Evolutionary conservation across 1,284 basidiomycete genomes (phyloP).

Genomic region (Agroathelia rolfsii): DNA sequence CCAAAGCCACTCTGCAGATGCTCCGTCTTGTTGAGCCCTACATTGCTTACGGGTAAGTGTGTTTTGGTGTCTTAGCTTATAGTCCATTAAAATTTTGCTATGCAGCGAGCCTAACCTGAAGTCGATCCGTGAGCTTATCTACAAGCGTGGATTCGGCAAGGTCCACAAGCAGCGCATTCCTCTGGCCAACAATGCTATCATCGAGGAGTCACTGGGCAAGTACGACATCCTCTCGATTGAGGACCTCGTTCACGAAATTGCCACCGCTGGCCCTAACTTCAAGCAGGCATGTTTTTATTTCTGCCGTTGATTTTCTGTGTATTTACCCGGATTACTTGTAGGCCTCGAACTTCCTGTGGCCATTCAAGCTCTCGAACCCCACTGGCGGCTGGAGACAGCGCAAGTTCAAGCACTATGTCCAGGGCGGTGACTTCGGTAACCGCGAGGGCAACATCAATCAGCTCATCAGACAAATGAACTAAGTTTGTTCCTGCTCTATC

Average conservation of each 20-base stretch:
- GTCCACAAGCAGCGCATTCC: slow-evolving; percentile 97
- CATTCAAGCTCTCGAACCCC: slow-evolving; percentile 99
- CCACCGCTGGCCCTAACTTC: slow-evolving; percentile 95
- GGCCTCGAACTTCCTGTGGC: slow-evolving; percentile 95
- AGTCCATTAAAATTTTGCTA: slow-evolving; percentile 8
- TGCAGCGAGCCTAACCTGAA: slow-evolving; percentile 89
- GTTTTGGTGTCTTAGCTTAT: too few species aligned
- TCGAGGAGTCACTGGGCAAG: slow-evolving; percentile 89
- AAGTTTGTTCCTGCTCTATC: too few species aligned
- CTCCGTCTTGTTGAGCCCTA: slow-evolving; percentile 96
- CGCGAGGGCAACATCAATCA: slow-evolving; percentile 95
- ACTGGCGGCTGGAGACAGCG: slow-evolving; percentile 95
- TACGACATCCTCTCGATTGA: slow-evolving; percentile 96
- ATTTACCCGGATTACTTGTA: slow-evolving; percentile 17
- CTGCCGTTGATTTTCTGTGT: slow-evolving; percentile 3
- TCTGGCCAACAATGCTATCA: slow-evolving; percentile 88
- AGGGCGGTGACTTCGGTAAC: slow-evolving; percentile 96
- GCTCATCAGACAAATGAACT: slow-evolving; percentile 97
- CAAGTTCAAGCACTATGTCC: slow-evolving; percentile 93
- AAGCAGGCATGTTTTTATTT: slow-evolving; percentile 62
- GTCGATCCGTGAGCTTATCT: slow-evolving; percentile 94
- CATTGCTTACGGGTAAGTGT: slow-evolving; percentile 83
- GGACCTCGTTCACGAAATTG: slow-evolving; percentile 97
- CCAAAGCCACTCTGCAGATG: slow-evolving; percentile 96
- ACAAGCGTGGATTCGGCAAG: slow-evolving; percentile 99